These are phyloP conservation scores for Colletotrichum incanum DNA, from an alignment of 2,329 filamentous ascomycete genomes.

Conservation along the genomic window DNA sequence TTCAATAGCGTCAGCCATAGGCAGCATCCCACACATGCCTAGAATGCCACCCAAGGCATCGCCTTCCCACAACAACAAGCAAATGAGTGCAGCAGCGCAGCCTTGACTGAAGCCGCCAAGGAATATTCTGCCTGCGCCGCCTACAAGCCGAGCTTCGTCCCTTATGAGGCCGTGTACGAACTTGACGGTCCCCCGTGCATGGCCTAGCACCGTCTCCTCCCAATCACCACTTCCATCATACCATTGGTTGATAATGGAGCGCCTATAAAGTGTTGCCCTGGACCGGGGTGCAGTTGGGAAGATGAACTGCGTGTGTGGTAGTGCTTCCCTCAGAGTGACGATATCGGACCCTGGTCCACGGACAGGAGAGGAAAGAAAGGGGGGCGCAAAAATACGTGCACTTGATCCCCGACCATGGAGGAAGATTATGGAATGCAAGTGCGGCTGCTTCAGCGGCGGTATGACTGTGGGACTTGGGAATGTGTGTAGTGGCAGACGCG, in stretches of 20 bases:
- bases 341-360: not conserved
- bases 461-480: conserved; percentile 47
- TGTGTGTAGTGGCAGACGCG: conserved; percentile 43
- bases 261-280: conserved; percentile 52
- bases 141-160: conserved; percentile 55
- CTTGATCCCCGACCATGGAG: conserved; percentile 66
- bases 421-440: conserved; percentile 63
- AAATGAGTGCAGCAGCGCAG: conserved; percentile 62
- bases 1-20: conserved; percentile 55
- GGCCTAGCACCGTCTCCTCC: conserved; percentile 50
- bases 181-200: conserved; percentile 55
- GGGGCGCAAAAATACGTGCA: conserved; percentile 56
- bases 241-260: conserved; percentile 54
- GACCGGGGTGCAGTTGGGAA: conserved; percentile 64
- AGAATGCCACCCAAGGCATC: conserved; percentile 55
- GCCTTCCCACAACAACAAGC: conserved; percentile 61
- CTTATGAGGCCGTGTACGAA: conserved; percentile 58
- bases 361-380: conserved; percentile 54
- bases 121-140: conserved; percentile 57
- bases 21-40: conserved; percentile 64
- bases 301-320: conserved; percentile 63
- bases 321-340: conserved; percentile 50
- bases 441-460: conserved; percentile 49
- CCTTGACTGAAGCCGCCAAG: conserved; percentile 70
- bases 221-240: conserved; percentile 55